Conservation (phyloP, 2,329 filamentous ascomycete species). For the Acrodontium crateriforme region DNA sequence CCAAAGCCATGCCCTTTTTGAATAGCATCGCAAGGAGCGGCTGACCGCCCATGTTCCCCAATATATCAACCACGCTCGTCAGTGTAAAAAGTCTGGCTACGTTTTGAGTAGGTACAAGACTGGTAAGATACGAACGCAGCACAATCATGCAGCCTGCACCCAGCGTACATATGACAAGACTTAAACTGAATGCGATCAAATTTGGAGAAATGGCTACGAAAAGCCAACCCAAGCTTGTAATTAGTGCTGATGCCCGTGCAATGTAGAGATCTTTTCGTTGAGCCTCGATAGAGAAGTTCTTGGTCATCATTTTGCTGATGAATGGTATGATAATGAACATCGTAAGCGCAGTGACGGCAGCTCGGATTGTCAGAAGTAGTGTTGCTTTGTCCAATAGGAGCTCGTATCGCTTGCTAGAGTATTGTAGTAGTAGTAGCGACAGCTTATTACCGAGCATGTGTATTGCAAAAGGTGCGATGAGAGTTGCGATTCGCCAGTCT, state of each 20-base stretch:
- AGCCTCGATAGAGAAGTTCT: slow-evolving; percentile 8
- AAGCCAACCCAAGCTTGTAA: slow-evolving; percentile 16
- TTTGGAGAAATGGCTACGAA: slow-evolving; percentile 20
- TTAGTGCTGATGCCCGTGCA: slow-evolving; percentile 15
- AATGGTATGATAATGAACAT: slow-evolving; percentile 20
- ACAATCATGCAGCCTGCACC: slow-evolving; percentile 33
- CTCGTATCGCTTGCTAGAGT: slow-evolving; percentile 37
- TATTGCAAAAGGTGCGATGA: slow-evolving; percentile 17
- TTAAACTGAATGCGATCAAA: slow-evolving; percentile 15
- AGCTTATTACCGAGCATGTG: slow-evolving; percentile 15
- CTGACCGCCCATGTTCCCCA: slow-evolving; percentile 33
- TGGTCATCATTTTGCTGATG: slow-evolving; percentile 12
- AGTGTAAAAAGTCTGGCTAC: slow-evolving; percentile 42
- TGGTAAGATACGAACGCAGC: slow-evolving; percentile 38
- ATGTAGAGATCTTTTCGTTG: slow-evolving; percentile 21
- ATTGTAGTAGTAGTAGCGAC: slow-evolving; percentile 35
- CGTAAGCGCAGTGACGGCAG: slow-evolving; percentile 16
- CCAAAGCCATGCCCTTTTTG: slow-evolving; percentile 31
- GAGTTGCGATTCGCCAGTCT: slow-evolving; percentile 18
- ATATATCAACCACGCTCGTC: slow-evolving; percentile 36
- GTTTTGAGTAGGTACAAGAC: slow-evolving; percentile 40
- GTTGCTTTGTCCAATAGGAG: slow-evolving; percentile 30
- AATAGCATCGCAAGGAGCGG: slow-evolving; percentile 37
- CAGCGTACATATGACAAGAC: slow-evolving; percentile 33
- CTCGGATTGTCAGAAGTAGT: slow-evolving; percentile 18